Conservation (phyloP, 371 early-diverging fungal genomes). For the Fennellomyces sp. region DNA sequence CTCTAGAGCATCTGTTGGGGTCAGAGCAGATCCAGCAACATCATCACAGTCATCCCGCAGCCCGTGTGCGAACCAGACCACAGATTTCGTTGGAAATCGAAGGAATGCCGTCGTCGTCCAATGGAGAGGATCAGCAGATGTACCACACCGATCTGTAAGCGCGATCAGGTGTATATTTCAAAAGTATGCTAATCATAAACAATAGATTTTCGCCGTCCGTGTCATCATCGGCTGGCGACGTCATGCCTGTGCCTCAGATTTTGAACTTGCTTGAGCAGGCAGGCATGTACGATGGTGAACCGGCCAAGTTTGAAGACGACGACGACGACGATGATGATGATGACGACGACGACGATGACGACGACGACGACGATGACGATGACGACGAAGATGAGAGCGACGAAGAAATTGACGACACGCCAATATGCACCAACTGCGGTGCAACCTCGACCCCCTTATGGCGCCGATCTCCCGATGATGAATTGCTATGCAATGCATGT, state of each 20-base stretch:
- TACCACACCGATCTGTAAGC: conserved; percentile 8
- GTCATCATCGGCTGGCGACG: conserved; percentile 4
- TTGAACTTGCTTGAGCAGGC: conserved; percentile 14
- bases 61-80: conserved; percentile 5
- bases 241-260: conserved; percentile 10
- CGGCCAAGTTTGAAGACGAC: neutral
- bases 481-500: conserved; percentile 91
- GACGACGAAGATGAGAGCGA: conserved; percentile 6
- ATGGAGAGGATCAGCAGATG: neutral
- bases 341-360: neutral
- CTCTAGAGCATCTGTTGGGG: neutral
- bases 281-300: conserved; percentile 20
- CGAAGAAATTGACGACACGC: conserved; percentile 14
- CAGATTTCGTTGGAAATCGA: conserved; percentile 11
- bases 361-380: conserved; percentile 11
- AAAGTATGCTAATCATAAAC: neutral
- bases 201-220: neutral
- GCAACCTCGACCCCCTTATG: conserved; percentile 90
- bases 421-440: conserved; percentile 78
- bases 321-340: neutral
- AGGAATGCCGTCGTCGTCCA: neutral
- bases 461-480: conserved; percentile 81
- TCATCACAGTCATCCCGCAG: neutral
- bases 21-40: conserved; percentile 8
- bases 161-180: neutral